Evolutionary conservation across 169 alveolate species (phyloP).

Genomic region (Plasmodium gaboni): DNA sequence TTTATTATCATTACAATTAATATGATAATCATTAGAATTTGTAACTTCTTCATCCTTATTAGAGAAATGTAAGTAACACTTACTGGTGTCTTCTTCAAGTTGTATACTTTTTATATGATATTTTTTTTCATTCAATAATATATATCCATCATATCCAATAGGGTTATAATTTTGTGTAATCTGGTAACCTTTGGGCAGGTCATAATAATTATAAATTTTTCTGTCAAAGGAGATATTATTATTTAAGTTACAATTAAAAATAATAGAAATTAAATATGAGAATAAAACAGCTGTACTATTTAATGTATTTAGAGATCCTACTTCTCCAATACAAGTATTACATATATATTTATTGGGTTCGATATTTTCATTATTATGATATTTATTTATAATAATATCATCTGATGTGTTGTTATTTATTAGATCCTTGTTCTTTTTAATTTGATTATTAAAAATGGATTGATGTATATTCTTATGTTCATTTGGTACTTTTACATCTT

Average conservation of each 20-base stretch:
- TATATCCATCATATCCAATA: conserved; percentile 80
- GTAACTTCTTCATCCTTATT: not conserved
- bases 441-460: not conserved
- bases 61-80: conserved; percentile 25
- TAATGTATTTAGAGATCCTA: conserved; percentile 79
- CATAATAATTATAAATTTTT: conserved; percentile 84
- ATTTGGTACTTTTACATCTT: not conserved
- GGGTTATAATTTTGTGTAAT: conserved; percentile 83
- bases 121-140: conserved; percentile 62
- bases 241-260: conserved; percentile 76
- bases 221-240: conserved; percentile 78
- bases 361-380: not conserved
- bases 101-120: conserved; percentile 77
- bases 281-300: conserved; percentile 80
- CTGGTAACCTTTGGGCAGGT: conserved; percentile 87
- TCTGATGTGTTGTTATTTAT: not conserved
- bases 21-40: not conserved
- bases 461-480: conserved; percentile 1
- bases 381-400: not conserved
- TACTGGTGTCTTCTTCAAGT: conserved; percentile 87
- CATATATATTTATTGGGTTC: conserved; percentile 79
- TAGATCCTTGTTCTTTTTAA: not conserved
- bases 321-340: conserved; percentile 84
- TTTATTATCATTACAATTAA: not conserved
- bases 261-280: conserved; percentile 78